Base-by-base conservation (phyloP, 345 rosid species). In the Mercurialis annua region DNA sequence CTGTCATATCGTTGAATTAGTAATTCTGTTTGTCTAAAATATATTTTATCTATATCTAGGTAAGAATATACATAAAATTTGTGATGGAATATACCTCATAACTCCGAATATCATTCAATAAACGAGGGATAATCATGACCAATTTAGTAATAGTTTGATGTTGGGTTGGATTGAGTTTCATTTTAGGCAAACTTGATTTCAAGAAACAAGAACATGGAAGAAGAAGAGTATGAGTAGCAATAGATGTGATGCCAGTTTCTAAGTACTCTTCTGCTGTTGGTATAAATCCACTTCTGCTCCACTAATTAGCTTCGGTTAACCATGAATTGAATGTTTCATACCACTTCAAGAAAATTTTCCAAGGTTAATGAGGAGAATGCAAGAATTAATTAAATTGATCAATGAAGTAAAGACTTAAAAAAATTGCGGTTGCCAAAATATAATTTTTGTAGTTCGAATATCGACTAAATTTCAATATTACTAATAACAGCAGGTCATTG, bases 61-160 rank as follows among this genome's bases (percentile, higher is more conserved):
- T n/a, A n/a, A n/a, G 38, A 20, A 36, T n/a, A n/a, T n/a, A 7
- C 14, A 36, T n/a, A n/a, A n/a, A 29, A 17, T 16, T 30, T 11
- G 40, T 10, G 2, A 6, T 3, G 15, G 10, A 24, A 60, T 33
- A 71, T 49, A 87, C 92, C 90, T 80, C 57, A 44, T 78, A 78
- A 64, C 89, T 80, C 26, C 85, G 87, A 2, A 70, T 67, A 59
- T 87, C 92, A 59, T 89, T 89, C 63, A 85, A 59, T 70, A 89
- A 77, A 36, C 91, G 85, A 61, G 84, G 5, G 18, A 79, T 58
- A 30, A 77, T 29, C 96, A 89, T 89, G 62, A 78, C 48, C 65
- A 85, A 52, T 67, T 72, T 71, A 11, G 92, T 86, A 11, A 85
- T 14, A 12, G 56, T 42, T 12, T 82, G 85, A 51, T 79, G 78